phyloP scores from a whole-genome alignment of 441 rosid genomes.

The Eutrema salsugineum region DNA sequence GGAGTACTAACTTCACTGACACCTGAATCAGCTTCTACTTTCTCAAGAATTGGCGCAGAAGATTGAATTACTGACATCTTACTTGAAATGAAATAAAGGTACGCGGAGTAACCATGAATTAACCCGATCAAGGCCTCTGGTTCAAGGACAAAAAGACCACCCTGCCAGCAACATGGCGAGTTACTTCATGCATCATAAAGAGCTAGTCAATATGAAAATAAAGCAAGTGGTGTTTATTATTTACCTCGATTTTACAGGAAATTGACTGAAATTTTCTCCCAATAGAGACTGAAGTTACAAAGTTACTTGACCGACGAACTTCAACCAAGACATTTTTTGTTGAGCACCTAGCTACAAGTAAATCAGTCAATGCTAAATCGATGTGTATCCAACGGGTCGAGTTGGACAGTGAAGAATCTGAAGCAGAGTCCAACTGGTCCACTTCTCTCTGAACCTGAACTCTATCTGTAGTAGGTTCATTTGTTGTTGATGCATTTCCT shows the following conservation, averaged over 20 bases:
- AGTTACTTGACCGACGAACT: slow-evolving; percentile 56
- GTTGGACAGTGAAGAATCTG: slow-evolving; percentile 33
- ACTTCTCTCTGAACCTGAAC: slow-evolving; percentile 35
- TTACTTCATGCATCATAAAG: slow-evolving; percentile 24
- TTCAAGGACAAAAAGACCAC: slow-evolving; percentile 71
- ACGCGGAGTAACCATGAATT: slow-evolving; percentile 42
- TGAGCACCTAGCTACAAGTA: slow-evolving; percentile 52
- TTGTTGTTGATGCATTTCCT: slow-evolving; percentile 32
- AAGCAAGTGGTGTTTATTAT: slow-evolving; percentile 20
- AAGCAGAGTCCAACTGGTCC: slow-evolving; percentile 41
- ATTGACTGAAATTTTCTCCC: slow-evolving; percentile 55
- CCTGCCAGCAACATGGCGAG: slow-evolving; percentile 59
- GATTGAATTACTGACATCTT: slow-evolving; percentile 37
- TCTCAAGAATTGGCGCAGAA: slow-evolving; percentile 34
- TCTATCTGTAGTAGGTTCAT: slow-evolving; percentile 38
- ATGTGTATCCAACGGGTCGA: slow-evolving; percentile 47
- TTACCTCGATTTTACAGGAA: slow-evolving; percentile 68
- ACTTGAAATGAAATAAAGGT: slow-evolving; percentile 34
- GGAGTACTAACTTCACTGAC: slow-evolving; percentile 24
- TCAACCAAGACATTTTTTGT: slow-evolving; percentile 48
- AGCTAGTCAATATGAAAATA: slow-evolving; percentile 15
- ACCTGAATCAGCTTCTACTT: slow-evolving; percentile 32
- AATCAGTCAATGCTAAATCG: slow-evolving; percentile 43
- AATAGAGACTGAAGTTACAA: slow-evolving; percentile 54
- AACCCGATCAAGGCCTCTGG: slow-evolving; percentile 50